Conservation (phyloP, 805 yeast species). For the Komagataella kurtzmanii region DNA sequence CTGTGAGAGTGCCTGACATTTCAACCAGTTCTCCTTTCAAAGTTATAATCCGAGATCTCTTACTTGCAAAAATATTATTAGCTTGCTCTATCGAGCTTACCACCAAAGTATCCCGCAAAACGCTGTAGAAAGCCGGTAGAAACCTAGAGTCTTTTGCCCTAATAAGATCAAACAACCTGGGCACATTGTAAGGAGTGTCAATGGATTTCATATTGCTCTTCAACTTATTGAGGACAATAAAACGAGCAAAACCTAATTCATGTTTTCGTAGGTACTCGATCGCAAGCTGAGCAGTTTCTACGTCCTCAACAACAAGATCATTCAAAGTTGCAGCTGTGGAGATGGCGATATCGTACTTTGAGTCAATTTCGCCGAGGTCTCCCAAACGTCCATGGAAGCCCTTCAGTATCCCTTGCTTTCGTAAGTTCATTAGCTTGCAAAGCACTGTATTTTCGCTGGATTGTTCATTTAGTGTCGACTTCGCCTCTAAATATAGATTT, state of each 20-base stretch:
- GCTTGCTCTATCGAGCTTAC: constrained; percentile 73
- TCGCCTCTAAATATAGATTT: constrained; percentile 56
- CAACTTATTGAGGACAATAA: constrained; percentile 67
- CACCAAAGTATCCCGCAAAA: constrained; percentile 76
- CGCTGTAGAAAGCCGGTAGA: constrained; percentile 81
- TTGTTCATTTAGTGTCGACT: constrained; percentile 35
- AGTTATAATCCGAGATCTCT: constrained; percentile 82
- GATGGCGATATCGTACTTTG: constrained; percentile 80
- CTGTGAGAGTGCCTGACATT: constrained; percentile 89
- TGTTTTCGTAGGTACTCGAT: constrained; percentile 74
- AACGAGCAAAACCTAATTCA: constrained; percentile 79
- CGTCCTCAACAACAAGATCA: constrained; percentile 82
- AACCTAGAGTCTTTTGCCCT: constrained; percentile 53
- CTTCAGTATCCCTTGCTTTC: constrained; percentile 65
- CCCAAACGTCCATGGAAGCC: constrained; percentile 91
- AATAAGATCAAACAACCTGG: constrained; percentile 77
- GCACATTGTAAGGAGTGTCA: constrained; percentile 61
- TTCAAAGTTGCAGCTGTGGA: constrained; percentile 90
- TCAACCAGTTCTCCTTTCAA: constrained; percentile 87
- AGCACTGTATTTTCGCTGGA: constrained; percentile 69
- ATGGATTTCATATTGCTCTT: constrained; percentile 44
- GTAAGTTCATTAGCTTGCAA: constrained; percentile 50
- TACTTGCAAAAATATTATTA: constrained; percentile 62
- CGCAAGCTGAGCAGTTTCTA: constrained; percentile 44
- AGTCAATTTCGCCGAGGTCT: constrained; percentile 83